These are phyloP conservation scores for Adiantum capillusveneris DNA, from an alignment of 75 land plant genomes.

Conservation along the genomic window DNA sequence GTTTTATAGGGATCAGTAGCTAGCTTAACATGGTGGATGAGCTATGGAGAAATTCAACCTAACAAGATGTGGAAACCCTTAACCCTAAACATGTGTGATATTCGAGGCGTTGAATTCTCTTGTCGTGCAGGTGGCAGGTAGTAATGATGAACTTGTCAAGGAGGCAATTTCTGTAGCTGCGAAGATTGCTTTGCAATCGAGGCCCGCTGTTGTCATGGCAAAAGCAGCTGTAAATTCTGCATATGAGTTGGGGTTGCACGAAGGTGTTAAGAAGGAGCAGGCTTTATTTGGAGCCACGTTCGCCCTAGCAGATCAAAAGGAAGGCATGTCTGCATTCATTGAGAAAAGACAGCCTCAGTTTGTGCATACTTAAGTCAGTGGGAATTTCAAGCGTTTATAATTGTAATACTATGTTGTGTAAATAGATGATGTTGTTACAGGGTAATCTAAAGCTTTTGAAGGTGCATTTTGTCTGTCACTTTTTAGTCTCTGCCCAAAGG, in stretches of 20 bases:
- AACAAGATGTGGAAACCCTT: no score
- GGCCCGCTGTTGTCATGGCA: constrained; percentile 22
- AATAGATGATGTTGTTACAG: no score
- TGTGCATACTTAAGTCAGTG: constrained; percentile 11
- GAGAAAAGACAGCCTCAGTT: constrained; percentile 29
- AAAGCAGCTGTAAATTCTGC: constrained; percentile 32
- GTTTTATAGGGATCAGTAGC: no score
- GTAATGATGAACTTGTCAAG: constrained; percentile 19
- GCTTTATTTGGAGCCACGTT: constrained; percentile 27
- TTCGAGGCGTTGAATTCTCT: neutral
- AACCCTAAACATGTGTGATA: no score
- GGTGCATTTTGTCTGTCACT: no score
- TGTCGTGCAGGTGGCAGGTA: constrained; percentile 19
- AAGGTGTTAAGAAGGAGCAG: constrained; percentile 32
- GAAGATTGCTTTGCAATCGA: constrained; percentile 19
- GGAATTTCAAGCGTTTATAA: no score
- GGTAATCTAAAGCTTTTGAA: no score
- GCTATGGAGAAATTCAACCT: no score
- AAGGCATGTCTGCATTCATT: constrained; percentile 35
- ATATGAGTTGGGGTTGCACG: constrained; percentile 21
- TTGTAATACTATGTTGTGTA: no score
- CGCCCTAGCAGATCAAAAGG: constrained; percentile 31
- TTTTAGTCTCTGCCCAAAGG: no score
- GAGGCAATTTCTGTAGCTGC: constrained; percentile 25
- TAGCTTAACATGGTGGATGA: no score